Conservation (phyloP, 495 filamentous ascomycete genomes). For the Hypoxylon trugodes region DNA sequence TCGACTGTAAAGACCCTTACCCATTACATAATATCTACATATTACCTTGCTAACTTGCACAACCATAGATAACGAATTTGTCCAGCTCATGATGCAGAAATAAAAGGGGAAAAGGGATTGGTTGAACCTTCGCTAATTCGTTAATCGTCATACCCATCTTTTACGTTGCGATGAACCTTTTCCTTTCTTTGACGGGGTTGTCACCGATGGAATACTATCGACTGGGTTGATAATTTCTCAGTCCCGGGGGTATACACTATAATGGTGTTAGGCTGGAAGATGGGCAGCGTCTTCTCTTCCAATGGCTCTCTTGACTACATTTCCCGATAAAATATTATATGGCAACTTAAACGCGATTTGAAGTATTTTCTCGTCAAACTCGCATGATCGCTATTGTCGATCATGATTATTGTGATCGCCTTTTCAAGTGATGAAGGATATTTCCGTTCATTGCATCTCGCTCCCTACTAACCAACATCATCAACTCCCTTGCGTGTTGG, state of each 20-base stretch:
- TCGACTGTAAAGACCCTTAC: constrained; percentile 76
- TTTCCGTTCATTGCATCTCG: too few species aligned
- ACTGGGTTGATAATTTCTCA: constrained; percentile 17
- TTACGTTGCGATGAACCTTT: constrained; percentile 43
- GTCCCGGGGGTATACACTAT: constrained; percentile 28
- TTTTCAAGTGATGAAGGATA: too few species aligned
- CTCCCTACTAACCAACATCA: too few species aligned
- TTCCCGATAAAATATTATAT: constrained; percentile 25
- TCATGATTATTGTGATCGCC: too few species aligned
- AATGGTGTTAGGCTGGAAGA: constrained; percentile 41
- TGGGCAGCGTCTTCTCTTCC: constrained; percentile 34
- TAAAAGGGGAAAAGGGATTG: constrained; percentile 56
- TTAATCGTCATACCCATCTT: constrained; percentile 42
- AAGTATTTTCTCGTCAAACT: neutral
- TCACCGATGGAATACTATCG: constrained; percentile 23
- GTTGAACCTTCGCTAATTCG: constrained; percentile 28
- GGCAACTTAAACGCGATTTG: constrained; percentile 6
- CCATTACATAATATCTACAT: neutral
- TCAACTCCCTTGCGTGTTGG: too few species aligned
- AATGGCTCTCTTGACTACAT: constrained; percentile 35
- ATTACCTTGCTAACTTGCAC: constrained; percentile 47
- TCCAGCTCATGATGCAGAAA: constrained; percentile 99
- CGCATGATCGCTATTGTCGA: too few species aligned
- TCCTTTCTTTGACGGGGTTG: constrained; percentile 28
- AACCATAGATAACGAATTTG: constrained; percentile 93